These are phyloP conservation scores for Chaetomium cochliodes DNA, from an alignment of 495 filamentous ascomycete genomes.

Conservation along the genomic window DNA sequence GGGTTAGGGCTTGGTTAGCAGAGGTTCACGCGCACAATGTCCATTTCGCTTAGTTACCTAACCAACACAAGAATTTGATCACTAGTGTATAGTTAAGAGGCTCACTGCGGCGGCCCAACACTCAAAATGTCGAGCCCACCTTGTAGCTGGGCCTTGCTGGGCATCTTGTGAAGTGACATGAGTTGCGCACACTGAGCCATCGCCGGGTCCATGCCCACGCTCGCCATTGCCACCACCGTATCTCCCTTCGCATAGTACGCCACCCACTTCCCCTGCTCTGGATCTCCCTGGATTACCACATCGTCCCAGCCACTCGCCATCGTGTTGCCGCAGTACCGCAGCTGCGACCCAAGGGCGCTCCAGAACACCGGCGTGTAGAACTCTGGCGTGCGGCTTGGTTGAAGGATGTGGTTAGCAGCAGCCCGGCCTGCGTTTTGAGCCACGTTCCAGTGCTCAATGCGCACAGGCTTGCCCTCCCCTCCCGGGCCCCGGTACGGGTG, in stretches of 20 bases:
- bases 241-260: slow-evolving; percentile 89
- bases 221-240: slow-evolving; percentile 86
- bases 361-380: slow-evolving; percentile 93
- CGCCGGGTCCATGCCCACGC: slow-evolving; percentile 84
- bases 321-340: slow-evolving; percentile 90
- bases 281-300: slow-evolving; percentile 70
- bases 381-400: slow-evolving; percentile 58
- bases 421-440: slow-evolving; percentile 86
- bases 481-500: slow-evolving; percentile 92
- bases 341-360: slow-evolving; percentile 84
- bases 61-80: too few relatives aligned
- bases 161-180: slow-evolving; percentile 82
- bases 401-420: slow-evolving; percentile 71
- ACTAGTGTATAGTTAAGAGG: too few relatives aligned
- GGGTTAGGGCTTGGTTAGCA: not conserved
- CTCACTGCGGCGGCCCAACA: slow-evolving; percentile 42
- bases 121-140: slow-evolving; percentile 71
- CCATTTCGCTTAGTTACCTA: too few relatives aligned
- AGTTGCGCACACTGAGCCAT: slow-evolving; percentile 81
- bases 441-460: slow-evolving; percentile 98
- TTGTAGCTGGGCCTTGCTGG: slow-evolving; percentile 71
- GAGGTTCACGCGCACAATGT: too few relatives aligned
- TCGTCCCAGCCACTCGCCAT: slow-evolving; percentile 74
- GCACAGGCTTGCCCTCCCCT: slow-evolving; percentile 60
- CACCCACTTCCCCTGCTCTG: slow-evolving; percentile 78